Percentiles rank a stretch among this genome's conserved stretches.
Conservation (phyloP, 1,139 yeast genomes). For the Geotrichum carabidarum region DNA sequence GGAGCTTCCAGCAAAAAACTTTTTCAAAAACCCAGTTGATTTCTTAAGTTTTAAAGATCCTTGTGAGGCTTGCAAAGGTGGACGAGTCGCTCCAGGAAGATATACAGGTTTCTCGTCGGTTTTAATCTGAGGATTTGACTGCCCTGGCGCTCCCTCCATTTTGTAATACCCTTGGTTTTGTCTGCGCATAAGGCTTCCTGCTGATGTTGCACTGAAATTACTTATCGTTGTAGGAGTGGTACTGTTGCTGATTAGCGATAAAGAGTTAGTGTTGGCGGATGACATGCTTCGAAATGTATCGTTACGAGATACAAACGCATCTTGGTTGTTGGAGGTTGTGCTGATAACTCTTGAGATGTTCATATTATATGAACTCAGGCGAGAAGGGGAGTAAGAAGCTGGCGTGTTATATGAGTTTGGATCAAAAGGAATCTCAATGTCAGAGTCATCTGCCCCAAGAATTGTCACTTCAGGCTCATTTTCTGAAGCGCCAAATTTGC, state of each 20-base stretch:
- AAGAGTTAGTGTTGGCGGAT: slow-evolving; percentile 26
- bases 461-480: not conserved
- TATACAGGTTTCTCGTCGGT: slow-evolving; percentile 39
- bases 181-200: slow-evolving; percentile 55
- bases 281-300: slow-evolving; percentile 30
- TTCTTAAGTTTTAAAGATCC: slow-evolving; percentile 29
- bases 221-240: slow-evolving; percentile 41
- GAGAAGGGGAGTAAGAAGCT: slow-evolving; percentile 6
- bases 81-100: slow-evolving; percentile 27
- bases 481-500: not conserved
- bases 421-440: slow-evolving; percentile 29
- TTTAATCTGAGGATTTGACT: slow-evolving; percentile 71
- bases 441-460: slow-evolving; percentile 8
- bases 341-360: slow-evolving; percentile 5
- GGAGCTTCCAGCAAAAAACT: slow-evolving; percentile 37
- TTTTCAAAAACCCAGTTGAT: slow-evolving; percentile 51
- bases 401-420: slow-evolving; percentile 29
- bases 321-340: slow-evolving; percentile 20
- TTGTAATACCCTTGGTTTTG: slow-evolving; percentile 13
- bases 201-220: slow-evolving; percentile 83
- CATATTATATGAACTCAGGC: slow-evolving; percentile 3
- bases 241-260: slow-evolving; percentile 26
- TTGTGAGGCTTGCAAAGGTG: slow-evolving; percentile 16
- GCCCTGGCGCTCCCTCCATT: slow-evolving; percentile 7
- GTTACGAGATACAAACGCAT: slow-evolving; percentile 27